Base-by-base conservation (phyloP, 148 eudicot genomes). In the Bassia scoparia region DNA sequence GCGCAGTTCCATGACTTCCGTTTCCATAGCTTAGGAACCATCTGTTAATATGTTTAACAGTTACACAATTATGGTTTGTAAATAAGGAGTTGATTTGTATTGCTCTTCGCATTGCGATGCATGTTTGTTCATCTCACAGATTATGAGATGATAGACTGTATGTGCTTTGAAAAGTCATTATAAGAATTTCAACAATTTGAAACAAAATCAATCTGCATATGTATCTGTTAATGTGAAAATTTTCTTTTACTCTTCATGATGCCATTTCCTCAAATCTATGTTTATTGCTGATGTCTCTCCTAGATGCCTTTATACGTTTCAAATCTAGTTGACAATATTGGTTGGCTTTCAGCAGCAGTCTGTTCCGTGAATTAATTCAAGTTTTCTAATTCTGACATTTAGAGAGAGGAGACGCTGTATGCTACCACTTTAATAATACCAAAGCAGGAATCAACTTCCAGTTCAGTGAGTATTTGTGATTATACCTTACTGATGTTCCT, bases 351-450 rank as follows among this genome's bases (percentile, higher is more conserved):
- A 38, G 5, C 31, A 11, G 50, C 29, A 43, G 5, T 67, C 20
- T 41, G n/a, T 74, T 44, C 5, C 46, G 12, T 61, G 27, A 50
- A 34, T 66, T 74, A n/a, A 77, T 48, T 20, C 29, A 17, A 26
- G 38, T 71, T 78, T 37, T 60, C 69, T 73, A 11, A 65, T 43
- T 72, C 55, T 54, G 68, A 21, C 24, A 55, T 80, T 70, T 85
- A 91, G 97, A 77, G 75, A 77, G 87, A 85, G 3, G 83, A 82
- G 33, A 83, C 79, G 38, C 83, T 84, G 60, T 89, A 89, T 44
- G 87, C 87, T n/a, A 89, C 93, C 33, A 87, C 89, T 67, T 77
- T 91, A 46, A 89, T 91, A 75, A 79, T 91, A 53, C 93, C 97
- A 27, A 89, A 89, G 68, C 97, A 91, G 83, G 90, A 91, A 80